A percentile compares a stretch with the other conserved stretches of the same genome.
Evolutionary conservation across 768 basidiomycete genomes (phyloP).

Genomic region (Pleurotus eryngii): DNA sequence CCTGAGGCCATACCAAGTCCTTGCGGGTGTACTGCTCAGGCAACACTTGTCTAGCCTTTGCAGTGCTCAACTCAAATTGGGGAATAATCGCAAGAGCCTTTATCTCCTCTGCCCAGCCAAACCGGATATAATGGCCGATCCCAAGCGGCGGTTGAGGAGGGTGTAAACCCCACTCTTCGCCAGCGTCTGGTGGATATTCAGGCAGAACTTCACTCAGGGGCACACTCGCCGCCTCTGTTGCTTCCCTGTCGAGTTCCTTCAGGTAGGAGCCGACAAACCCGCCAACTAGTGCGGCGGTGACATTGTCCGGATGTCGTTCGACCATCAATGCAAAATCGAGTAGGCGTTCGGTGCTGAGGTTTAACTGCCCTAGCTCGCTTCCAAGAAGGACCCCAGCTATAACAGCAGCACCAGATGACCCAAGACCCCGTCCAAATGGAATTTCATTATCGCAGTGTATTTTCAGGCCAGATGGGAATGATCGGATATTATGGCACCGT

Average conservation of each 20-base stretch:
- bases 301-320: conserved; percentile 98
- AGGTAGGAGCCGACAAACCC: conserved; percentile 98
- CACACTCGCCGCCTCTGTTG: conserved; percentile 81
- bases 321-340: conserved; percentile 99
- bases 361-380: conserved; percentile 73
- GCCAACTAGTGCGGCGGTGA: conserved; percentile 94
- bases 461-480: conserved; percentile 72
- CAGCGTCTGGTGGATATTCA: conserved; percentile 91
- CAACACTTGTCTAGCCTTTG: conserved; percentile 88
- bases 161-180: conserved; percentile 84
- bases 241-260: conserved; percentile 79
- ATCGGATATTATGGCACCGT: conserved; percentile 75
- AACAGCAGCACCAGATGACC: conserved; percentile 98
- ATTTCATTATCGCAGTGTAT: conserved; percentile 90
- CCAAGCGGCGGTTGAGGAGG: conserved; percentile 86
- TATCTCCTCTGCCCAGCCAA: conserved; percentile 80
- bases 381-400: conserved; percentile 94
- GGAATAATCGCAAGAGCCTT: conserved; percentile 94
- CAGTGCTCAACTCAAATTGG: conserved; percentile 93
- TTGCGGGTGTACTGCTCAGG: conserved; percentile 82
- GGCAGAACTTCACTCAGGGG: conserved; percentile 95
- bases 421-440: conserved; percentile 95
- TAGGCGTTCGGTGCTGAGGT: conserved; percentile 65
- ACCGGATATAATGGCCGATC: conserved; percentile 92
- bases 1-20: conserved; percentile 60